phyloP scores from a whole-genome alignment of 2,329 filamentous ascomycete genomes.

The Emydomyces testavorans region DNA sequence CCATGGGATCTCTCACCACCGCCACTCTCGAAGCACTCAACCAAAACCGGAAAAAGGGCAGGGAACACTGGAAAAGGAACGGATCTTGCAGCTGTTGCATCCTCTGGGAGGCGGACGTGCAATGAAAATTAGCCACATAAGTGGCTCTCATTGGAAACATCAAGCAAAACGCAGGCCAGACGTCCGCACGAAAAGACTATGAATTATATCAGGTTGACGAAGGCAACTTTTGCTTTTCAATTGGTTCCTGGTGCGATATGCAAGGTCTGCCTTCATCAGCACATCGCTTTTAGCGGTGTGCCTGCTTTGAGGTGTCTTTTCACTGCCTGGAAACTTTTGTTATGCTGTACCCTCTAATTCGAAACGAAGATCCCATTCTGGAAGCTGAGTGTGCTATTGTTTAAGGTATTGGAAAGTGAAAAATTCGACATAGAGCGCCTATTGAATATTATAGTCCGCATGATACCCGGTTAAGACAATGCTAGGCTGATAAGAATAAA shows the following conservation, averaged over 20 bases:
- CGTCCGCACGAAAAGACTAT: slow-evolving; percentile 49
- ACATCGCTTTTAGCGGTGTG: slow-evolving; percentile 19
- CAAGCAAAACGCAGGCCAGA: slow-evolving; percentile 37
- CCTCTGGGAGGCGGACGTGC: slow-evolving; percentile 32
- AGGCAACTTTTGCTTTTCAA: slow-evolving; percentile 32
- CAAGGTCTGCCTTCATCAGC: slow-evolving; percentile 25
- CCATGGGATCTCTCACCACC: slow-evolving; percentile 36
- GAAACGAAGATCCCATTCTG: slow-evolving; percentile 24
- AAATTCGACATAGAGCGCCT: too few relatives aligned
- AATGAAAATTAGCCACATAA: slow-evolving; percentile 34
- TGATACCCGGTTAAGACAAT: too few relatives aligned
- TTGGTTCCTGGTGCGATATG: slow-evolving; percentile 25
- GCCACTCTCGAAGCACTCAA: slow-evolving; percentile 29
- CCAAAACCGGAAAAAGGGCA: slow-evolving; percentile 31
- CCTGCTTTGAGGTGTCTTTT: slow-evolving; percentile 22
- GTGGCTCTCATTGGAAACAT: slow-evolving; percentile 37
- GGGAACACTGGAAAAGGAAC: slow-evolving; percentile 10
- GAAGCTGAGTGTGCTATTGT: background rate
- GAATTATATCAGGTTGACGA: slow-evolving; percentile 48
- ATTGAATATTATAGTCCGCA: too few relatives aligned
- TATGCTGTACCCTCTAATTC: slow-evolving; percentile 25
- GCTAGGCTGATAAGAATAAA: too few relatives aligned
- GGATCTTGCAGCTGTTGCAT: slow-evolving; percentile 22
- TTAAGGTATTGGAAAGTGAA: too few relatives aligned
- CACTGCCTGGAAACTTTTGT: too few relatives aligned